phyloP scores from a whole-genome alignment of 768 basidiomycete genomes.

The Suillus variegatus region DNA sequence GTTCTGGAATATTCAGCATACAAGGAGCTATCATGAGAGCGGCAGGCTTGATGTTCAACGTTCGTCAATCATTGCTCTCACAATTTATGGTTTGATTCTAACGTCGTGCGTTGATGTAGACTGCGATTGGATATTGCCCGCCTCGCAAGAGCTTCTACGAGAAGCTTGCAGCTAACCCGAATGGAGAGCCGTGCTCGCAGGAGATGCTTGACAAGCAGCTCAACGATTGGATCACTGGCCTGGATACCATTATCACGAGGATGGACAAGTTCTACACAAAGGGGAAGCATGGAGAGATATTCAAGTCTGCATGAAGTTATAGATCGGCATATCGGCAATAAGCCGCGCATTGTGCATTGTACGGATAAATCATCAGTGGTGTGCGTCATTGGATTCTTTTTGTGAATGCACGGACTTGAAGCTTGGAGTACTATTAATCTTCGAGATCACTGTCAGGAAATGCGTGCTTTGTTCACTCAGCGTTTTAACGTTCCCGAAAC shows the following conservation, averaged over 20 bases:
- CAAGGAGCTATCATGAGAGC: constrained; percentile 5
- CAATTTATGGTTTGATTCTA: background rate
- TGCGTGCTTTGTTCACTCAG: background rate
- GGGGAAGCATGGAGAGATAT: constrained; percentile 52
- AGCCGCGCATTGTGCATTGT: background rate
- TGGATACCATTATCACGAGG: constrained; percentile 52
- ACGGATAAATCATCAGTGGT: background rate
- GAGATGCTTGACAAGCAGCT: constrained; percentile 59
- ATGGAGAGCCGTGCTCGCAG: constrained; percentile 48
- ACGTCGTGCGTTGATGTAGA: constrained; percentile 37
- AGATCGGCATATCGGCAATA: constrained; percentile 1
- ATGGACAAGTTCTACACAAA: constrained; percentile 55
- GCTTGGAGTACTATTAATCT: background rate
- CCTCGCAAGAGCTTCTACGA: constrained; percentile 62
- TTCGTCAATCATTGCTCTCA: background rate
- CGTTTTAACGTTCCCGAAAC: background rate
- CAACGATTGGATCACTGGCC: constrained; percentile 57
- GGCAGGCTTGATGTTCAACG: constrained; percentile 5
- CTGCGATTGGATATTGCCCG: constrained; percentile 64
- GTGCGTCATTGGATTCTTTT: background rate
- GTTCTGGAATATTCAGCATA: background rate
- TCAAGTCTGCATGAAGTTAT: constrained; percentile 1
- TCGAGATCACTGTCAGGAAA: background rate
- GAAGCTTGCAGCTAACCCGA: constrained; percentile 58
- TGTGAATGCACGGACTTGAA: background rate